Conservation (phyloP, 2,329 filamentous ascomycete genomes). For the Lachnellula willkommii region DNA sequence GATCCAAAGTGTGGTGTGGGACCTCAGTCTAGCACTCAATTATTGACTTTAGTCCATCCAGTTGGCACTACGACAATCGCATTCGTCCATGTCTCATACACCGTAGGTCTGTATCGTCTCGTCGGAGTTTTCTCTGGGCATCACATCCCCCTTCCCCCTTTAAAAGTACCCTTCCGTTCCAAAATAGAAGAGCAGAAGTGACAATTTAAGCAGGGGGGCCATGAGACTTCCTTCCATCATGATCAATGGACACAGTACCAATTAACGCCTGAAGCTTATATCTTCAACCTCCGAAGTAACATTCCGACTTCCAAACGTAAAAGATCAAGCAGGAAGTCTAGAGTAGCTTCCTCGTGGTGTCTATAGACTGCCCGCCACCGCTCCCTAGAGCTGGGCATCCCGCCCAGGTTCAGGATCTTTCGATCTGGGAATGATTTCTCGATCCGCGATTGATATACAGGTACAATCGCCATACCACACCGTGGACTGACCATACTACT, state of each 20-base stretch:
- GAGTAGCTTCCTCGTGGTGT: not conserved
- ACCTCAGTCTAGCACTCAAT: not conserved
- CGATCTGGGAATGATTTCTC: not conserved
- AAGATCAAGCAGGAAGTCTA: not conserved
- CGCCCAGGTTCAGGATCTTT: not conserved
- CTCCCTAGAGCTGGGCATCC: not conserved
- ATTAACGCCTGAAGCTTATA: conserved; percentile 5
- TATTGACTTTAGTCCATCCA: not conserved
- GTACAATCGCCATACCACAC: not conserved
- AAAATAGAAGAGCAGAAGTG: too few relatives aligned
- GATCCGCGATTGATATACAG: not conserved
- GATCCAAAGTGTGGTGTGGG: not conserved
- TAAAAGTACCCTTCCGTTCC: too few relatives aligned
- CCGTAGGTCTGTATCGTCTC: too few relatives aligned
- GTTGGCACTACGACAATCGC: not conserved
- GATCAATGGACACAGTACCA: not conserved
- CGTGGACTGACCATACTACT: not conserved
- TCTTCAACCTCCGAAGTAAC: not conserved
- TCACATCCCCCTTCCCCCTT: too few relatives aligned
- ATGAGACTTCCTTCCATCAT: not conserved
- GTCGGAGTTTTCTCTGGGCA: too few relatives aligned
- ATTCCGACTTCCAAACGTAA: conserved; percentile 1
- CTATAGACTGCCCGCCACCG: not conserved
- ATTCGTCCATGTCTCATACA: not conserved
- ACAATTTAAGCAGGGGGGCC: not conserved